Evolutionary conservation across 2,329 filamentous ascomycete genomes (phyloP).

Genomic region (Elsinoe fawcettii): DNA sequence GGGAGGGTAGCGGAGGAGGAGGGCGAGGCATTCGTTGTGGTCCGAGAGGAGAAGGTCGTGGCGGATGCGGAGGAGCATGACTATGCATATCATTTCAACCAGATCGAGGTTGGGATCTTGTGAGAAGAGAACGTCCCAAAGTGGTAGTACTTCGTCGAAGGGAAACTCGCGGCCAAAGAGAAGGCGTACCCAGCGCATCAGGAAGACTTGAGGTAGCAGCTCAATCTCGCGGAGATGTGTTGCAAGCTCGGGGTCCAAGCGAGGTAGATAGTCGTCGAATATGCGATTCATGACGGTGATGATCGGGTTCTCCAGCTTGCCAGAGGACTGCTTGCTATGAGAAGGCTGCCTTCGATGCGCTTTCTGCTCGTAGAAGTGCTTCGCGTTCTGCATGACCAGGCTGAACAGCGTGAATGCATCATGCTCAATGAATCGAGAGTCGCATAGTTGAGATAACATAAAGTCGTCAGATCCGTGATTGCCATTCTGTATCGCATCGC

Average conservation of each 20-base stretch:
- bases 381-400: conserved; percentile 78
- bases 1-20: conserved; percentile 80
- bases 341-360: conserved; percentile 20
- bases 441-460: conserved; percentile 58
- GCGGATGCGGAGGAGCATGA: conserved; percentile 85
- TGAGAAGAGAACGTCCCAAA: conserved; percentile 91
- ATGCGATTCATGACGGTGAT: conserved; percentile 80
- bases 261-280: conserved; percentile 70
- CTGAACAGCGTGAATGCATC: conserved; percentile 84
- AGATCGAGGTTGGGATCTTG: conserved; percentile 72
- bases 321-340: conserved; percentile 29
- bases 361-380: conserved; percentile 74
- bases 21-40: conserved; percentile 74
- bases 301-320: conserved; percentile 56
- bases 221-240: conserved; percentile 74
- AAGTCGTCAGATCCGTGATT: conserved; percentile 34
- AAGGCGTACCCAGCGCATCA: conserved; percentile 94
- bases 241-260: conserved; percentile 75
- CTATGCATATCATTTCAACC: conserved; percentile 83
- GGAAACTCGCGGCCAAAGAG: conserved; percentile 90
- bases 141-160: conserved; percentile 69
- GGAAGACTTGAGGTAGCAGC: conserved; percentile 89
- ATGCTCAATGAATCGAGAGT: conserved; percentile 72
- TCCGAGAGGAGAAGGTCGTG: conserved; percentile 84
- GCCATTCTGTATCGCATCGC: conserved; percentile 58